Conservation (phyloP, 495 filamentous ascomycete genomes). For the Hypoxylon cercidicola region DNA sequence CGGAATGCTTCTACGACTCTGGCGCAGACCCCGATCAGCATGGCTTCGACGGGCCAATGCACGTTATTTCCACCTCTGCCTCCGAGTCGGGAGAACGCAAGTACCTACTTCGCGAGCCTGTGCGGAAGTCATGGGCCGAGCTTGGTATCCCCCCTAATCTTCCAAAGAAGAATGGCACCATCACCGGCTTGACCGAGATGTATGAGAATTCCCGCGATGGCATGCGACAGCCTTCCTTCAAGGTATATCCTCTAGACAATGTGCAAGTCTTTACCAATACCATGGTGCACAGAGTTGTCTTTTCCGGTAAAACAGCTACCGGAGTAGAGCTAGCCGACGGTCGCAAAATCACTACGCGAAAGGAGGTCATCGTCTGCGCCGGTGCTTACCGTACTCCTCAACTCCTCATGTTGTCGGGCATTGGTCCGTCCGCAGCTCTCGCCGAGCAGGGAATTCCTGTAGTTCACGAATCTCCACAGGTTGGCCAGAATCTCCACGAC, state of each 20-base stretch:
- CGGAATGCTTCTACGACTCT: constrained; percentile 35
- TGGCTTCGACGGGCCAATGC: constrained; percentile 47
- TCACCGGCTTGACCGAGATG: constrained; percentile 45
- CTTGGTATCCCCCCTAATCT: constrained; percentile 41
- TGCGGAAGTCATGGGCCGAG: constrained; percentile 38
- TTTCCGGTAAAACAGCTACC: constrained; percentile 40
- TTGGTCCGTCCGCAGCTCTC: constrained; percentile 25
- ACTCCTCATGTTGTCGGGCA: constrained; percentile 34
- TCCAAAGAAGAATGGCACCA: constrained; percentile 45
- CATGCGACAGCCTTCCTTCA: constrained; percentile 47
- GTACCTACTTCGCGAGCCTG: constrained; percentile 43
- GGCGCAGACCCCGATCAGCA: constrained; percentile 34
- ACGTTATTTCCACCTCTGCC: constrained; percentile 34
- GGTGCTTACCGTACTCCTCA: constrained; percentile 30
- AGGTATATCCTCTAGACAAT: constrained; percentile 45
- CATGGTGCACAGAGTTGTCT: constrained; percentile 38
- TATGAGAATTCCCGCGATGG: constrained; percentile 50
- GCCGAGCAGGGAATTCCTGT: constrained; percentile 34
- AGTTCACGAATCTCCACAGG: constrained; percentile 23
- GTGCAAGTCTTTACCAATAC: constrained; percentile 48
- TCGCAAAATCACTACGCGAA: constrained; percentile 29
- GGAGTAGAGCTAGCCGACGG: constrained; percentile 45
- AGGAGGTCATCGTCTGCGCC: constrained; percentile 32
- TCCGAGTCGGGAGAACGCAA: constrained; percentile 37
- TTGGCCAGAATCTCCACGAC: constrained; percentile 36